Evolutionary conservation across 345 rosid genomes (phyloP), one percentile per base, ranked within the genome.

Genomic region (Lepidium sativum): DNA sequence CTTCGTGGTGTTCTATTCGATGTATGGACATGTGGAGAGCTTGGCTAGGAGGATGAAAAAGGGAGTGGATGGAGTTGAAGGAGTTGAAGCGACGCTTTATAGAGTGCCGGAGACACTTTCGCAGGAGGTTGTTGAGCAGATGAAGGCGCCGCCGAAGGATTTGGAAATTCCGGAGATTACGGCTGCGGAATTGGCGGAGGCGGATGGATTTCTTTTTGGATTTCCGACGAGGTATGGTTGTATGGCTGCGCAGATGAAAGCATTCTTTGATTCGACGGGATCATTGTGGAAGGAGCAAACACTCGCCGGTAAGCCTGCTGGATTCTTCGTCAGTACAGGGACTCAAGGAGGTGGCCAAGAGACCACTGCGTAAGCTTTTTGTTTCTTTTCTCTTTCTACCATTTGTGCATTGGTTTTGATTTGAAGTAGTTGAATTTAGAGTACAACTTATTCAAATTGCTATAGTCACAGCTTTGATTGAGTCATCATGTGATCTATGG

Each of bases 281-380:
- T 65, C 76, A 40, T 13, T 83, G 27, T 88, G 96, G 89, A 80
- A 74, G 33, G 84, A 82, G 74, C 86, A 82, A 76, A 79, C 76
- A 62, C 89, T 91, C 4, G 91, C 89, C 0, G 91, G 98, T 14
- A 91, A 86, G 54, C 94, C 96, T 5, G 94, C 91, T 15, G 96
- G 96, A 0, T 88, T 91, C 78, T 88, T 87, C 49, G 84, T 83
- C 3, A 88, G 96, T 51, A 83, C 92, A 6, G 96, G 96, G 2
- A 85, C 96, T 12, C 96, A 88, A 51, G 96, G 97, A 4, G 94
- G 96, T 72, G 96, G 94, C 32, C 96, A 91, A 71, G 97, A 88
- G 75, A 88, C 97, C 16, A 88, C 86, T 16, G 94, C 86, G 91
- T 85, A 80, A 80, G 92, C 48, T 45, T 3, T 8, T 41, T 27